These are phyloP conservation scores for Kalaharituber pfeilii DNA, from an alignment of 2,329 filamentous ascomycete genomes.

Conservation along the genomic window DNA sequence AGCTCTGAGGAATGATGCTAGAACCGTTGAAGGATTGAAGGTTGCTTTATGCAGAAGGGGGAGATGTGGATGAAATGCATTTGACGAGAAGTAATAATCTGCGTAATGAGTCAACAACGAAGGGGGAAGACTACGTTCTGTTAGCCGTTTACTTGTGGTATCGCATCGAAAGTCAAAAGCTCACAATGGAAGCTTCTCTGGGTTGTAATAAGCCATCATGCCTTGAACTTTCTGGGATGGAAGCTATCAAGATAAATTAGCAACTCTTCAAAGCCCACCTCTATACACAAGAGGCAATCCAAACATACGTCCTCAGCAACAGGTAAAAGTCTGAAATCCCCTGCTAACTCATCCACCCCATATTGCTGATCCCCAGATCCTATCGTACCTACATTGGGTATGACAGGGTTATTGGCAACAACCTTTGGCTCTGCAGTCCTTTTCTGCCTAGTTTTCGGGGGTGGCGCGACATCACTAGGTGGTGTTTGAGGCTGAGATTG, in stretches of 20 bases:
- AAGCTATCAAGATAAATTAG: constrained; percentile 3
- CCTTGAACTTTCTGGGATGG: constrained; percentile 12
- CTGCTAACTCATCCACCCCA: constrained; percentile 12
- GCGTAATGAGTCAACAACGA: constrained; percentile 21
- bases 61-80: constrained; percentile 21
- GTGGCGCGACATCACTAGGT: neutral
- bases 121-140: constrained; percentile 17
- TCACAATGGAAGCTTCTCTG: constrained; percentile 16
- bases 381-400: neutral
- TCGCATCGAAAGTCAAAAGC: neutral
- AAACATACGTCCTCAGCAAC: constrained; percentile 14
- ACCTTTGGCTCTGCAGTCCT: neutral
- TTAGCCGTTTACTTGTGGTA: constrained; percentile 1
- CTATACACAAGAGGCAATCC: neutral
- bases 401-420: neutral
- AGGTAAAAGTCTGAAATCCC: constrained; percentile 13
- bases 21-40: constrained; percentile 19
- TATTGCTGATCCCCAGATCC: neutral
- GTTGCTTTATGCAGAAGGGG: constrained; percentile 21
- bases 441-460: neutral
- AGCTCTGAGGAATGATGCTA: constrained; percentile 21
- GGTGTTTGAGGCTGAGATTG: neutral
- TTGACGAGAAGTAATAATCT: constrained; percentile 22
- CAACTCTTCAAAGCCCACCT: neutral
- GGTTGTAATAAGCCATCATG: constrained; percentile 12